Base-by-base conservation (phyloP, 257 asterid species). In the Prunella vulgaris region DNA sequence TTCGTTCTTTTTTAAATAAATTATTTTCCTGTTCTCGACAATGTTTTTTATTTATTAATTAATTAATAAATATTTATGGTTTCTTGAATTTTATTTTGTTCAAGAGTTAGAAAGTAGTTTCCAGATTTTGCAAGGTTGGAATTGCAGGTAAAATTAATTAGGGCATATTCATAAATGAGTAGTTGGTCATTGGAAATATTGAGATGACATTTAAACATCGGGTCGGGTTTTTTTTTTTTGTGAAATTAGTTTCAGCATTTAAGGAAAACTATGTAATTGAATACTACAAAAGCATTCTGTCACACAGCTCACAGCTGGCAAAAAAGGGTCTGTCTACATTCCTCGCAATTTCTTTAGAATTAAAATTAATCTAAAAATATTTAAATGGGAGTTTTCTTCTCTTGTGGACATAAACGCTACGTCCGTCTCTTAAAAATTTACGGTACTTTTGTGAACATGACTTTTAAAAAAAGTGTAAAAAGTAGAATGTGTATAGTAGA, bases 221-320 rank as follows among this genome's bases (percentile, higher is more conserved):
- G 42, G 35, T 53, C 18, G 51, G 14, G 3, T 42, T 42, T 42
- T 22, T 42, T 42, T 22, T 73, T 13, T 21, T 62, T 62, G 22
- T 27, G 17, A 17, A 38, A 27, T 38, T 66, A 24, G 40, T 69
- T 64, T 58, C 52, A 12, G 12, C 1, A 13, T 42, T 20, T 51
- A 51, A 51, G n/a, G 37, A 38, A 37, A 60, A 2, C 42, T 56
- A 24, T 22, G 10, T 5, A 62, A 46, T 46, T 57, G 33, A 68
- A 60, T 59, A 59, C 18, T 44, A 13, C 65, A 68, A 61, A 62
- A 18, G 75, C 30, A 60, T 68, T 60, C 57, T 54, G 57, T 70
- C 38, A 42, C n/a, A n/a, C n/a, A n/a, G n/a, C n/a, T n/a, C n/a
- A n/a, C 62, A 75, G 76, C 76, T 75, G 79, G 72, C 76, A 62